phyloP scores from a whole-genome alignment of 2,329 filamentous ascomycete genomes.

The Scedosporium aurantiacum region DNA sequence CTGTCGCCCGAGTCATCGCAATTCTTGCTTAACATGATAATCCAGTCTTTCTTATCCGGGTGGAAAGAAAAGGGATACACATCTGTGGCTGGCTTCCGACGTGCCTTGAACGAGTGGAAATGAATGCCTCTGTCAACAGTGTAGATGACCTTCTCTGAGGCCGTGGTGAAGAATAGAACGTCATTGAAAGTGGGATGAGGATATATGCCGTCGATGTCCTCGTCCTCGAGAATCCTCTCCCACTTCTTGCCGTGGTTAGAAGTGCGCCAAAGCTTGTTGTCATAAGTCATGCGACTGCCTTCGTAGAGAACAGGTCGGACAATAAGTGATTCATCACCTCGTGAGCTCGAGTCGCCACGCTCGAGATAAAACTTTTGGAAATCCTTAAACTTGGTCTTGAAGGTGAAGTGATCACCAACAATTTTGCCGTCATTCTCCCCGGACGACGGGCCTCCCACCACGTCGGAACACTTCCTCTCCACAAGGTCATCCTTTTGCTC shows the following conservation, averaged over 20 bases:
- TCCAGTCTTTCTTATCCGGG: slow-evolving; percentile 73
- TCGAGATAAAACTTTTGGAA: slow-evolving; percentile 67
- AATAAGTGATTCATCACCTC: slow-evolving; percentile 62
- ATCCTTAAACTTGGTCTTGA: slow-evolving; percentile 43
- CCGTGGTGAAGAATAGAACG: slow-evolving; percentile 75
- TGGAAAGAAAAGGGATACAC: slow-evolving; percentile 61
- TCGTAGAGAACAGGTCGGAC: slow-evolving; percentile 32
- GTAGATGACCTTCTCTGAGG: slow-evolving; percentile 56
- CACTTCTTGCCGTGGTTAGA: slow-evolving; percentile 84
- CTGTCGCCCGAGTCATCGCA: slow-evolving; percentile 45
- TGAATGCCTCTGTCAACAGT: slow-evolving; percentile 67
- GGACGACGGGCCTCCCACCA: slow-evolving; percentile 30
- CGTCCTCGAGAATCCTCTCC: slow-evolving; percentile 56
- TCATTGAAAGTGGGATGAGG: slow-evolving; percentile 77
- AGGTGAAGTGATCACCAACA: slow-evolving; percentile 44
- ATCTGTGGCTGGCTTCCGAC: slow-evolving; percentile 34
- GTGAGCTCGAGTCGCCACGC: slow-evolving; percentile 51
- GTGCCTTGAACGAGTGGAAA: slow-evolving; percentile 64
- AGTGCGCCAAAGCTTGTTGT: slow-evolving; percentile 59
- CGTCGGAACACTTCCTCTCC: slow-evolving; percentile 61
- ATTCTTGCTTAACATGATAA: slow-evolving; percentile 77
- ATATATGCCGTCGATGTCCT: slow-evolving; percentile 59
- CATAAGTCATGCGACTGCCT: slow-evolving; percentile 20
- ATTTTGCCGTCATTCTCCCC: slow-evolving; percentile 48
- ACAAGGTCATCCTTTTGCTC: slow-evolving; percentile 60